Conservation (phyloP, 129 eudicot species). For the Escallonia herrerae region DNA sequence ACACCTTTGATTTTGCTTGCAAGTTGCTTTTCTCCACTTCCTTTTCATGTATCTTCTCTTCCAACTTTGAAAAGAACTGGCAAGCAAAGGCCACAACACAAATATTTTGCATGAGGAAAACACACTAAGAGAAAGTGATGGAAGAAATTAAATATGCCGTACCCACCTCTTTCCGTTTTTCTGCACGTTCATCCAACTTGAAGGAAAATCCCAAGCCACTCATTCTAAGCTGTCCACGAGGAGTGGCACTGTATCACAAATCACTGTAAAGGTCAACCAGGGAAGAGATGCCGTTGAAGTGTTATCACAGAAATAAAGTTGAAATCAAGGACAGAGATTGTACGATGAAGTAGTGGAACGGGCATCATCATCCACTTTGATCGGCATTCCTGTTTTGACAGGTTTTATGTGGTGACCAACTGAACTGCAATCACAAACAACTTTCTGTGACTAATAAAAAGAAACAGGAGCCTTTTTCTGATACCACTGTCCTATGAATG, state of each 20-base stretch:
- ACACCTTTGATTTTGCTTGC: slow-evolving; percentile 90
- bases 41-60: slow-evolving; percentile 74
- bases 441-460: neutral
- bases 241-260: slow-evolving; percentile 16
- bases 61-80: slow-evolving; percentile 83
- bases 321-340: slow-evolving; percentile 9
- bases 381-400: slow-evolving; percentile 13
- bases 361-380: slow-evolving; percentile 42
- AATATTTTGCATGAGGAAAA: slow-evolving; percentile 3
- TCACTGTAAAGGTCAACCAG: slow-evolving; percentile 8
- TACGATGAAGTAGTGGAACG: slow-evolving; percentile 64
- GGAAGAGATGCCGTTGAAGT: neutral
- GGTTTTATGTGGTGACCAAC: slow-evolving; percentile 33
- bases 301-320: neutral
- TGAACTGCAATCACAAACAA: slow-evolving; percentile 33
- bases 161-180: slow-evolving; percentile 78
- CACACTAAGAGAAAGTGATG: neutral
- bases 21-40: slow-evolving; percentile 61
- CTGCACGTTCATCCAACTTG: slow-evolving; percentile 90
- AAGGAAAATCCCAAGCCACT: slow-evolving; percentile 52
- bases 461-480: too few species aligned
- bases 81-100: slow-evolving; percentile 7
- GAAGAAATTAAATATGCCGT: neutral
- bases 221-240: slow-evolving; percentile 43
- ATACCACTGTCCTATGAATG: too few species aligned